Conservation (phyloP, 2,329 filamentous ascomycete genomes). For the Sporothrix mexicana region DNA sequence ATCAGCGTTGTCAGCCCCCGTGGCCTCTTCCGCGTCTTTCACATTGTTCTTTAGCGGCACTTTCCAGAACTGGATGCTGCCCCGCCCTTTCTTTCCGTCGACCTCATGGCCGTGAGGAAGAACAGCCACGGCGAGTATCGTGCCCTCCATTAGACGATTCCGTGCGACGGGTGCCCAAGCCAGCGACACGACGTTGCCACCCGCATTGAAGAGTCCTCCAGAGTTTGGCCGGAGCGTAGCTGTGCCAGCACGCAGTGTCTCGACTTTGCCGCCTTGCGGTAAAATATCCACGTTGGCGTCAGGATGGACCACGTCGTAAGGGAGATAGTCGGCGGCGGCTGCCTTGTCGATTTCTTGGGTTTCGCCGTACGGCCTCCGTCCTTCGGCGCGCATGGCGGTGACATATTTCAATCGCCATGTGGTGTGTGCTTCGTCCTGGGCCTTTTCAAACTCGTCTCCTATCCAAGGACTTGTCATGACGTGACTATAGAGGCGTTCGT, state of each 20-base stretch:
- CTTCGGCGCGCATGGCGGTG: background rate
- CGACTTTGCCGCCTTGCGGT: too few species aligned
- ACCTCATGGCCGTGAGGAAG: constrained; percentile 56
- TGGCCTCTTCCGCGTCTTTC: background rate
- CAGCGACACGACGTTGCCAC: constrained; percentile 59
- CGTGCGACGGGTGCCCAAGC: constrained; percentile 56
- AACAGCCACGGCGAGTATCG: constrained; percentile 57
- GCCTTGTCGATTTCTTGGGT: background rate
- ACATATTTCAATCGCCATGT: constrained; percentile 40
- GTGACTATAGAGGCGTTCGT: constrained; percentile 42
- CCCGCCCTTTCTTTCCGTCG: constrained; percentile 50
- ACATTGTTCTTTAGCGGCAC: constrained; percentile 48
- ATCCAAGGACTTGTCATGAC: constrained; percentile 51
- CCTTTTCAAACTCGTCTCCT: constrained; percentile 45
- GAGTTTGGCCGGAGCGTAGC: too few species aligned
- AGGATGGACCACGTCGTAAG: background rate
- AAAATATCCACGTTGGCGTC: background rate
- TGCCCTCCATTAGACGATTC: constrained; percentile 45
- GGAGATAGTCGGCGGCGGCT: background rate
- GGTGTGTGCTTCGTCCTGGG: constrained; percentile 44
- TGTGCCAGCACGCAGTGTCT: too few species aligned
- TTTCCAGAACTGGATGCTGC: constrained; percentile 60
- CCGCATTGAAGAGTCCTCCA: constrained; percentile 51
- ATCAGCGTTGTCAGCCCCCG: too few species aligned
- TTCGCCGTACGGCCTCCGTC: background rate